phyloP scores from a whole-genome alignment of 495 filamentous ascomycete genomes.

The Neurospora sp. region DNA sequence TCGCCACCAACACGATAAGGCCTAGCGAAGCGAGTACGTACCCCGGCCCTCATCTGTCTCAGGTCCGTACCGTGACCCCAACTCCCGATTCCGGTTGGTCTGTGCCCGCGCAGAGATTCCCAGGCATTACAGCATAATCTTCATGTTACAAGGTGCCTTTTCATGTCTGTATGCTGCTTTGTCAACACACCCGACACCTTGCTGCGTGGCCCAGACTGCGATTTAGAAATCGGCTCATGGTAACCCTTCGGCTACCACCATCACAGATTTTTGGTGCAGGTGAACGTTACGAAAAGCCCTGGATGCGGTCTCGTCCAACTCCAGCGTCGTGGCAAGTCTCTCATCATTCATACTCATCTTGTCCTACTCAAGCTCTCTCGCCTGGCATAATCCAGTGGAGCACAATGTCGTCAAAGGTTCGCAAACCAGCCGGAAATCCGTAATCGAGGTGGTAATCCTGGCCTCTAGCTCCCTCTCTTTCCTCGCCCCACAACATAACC shows the following conservation, averaged over 20 bases:
- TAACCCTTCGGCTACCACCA: background rate
- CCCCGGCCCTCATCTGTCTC: background rate
- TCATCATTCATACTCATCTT: background rate
- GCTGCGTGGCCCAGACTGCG: background rate
- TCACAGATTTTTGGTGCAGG: background rate
- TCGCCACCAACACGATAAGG: conserved; percentile 2
- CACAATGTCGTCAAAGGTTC: background rate
- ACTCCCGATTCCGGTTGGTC: background rate
- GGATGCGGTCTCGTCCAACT: background rate
- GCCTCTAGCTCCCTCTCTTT: background rate
- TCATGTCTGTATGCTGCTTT: background rate
- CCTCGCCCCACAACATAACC: background rate
- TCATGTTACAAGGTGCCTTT: background rate
- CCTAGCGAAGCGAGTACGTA: background rate
- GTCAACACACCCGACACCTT: background rate
- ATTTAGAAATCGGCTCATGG: background rate
- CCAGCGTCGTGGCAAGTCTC: background rate
- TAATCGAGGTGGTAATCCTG: background rate
- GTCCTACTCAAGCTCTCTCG: background rate
- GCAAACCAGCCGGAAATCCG: background rate
- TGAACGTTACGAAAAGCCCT: background rate
- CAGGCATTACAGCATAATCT: background rate
- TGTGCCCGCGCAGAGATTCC: background rate
- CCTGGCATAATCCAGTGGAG: background rate
- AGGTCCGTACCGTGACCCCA: background rate